These are phyloP conservation scores for Poronia punctata DNA, from an alignment of 495 filamentous ascomycete genomes.

Conservation along the genomic window DNA sequence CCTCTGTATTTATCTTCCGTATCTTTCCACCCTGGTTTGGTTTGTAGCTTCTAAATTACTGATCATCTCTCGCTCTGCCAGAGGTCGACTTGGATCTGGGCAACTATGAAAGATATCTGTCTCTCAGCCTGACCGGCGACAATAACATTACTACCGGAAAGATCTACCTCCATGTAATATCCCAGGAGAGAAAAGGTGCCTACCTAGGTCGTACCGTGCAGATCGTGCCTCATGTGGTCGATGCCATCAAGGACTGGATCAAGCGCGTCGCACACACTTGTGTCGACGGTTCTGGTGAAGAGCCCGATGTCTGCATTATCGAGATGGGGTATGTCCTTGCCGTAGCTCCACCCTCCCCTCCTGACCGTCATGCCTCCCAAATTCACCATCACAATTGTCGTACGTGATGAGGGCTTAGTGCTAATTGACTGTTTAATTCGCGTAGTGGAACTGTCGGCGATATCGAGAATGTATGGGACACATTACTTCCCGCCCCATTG, in stretches of 20 bases:
- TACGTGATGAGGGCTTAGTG: too few species aligned
- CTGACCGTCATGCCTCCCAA: too few species aligned
- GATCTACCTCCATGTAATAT: slow-evolving; percentile 82
- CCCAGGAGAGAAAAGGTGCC: slow-evolving; percentile 64
- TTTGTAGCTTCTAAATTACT: background rate
- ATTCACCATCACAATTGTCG: too few species aligned
- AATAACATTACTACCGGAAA: slow-evolving; percentile 96
- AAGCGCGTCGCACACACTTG: slow-evolving; percentile 78
- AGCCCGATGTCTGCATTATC: slow-evolving; percentile 87
- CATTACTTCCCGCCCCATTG: background rate
- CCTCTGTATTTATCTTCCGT: slow-evolving; percentile 19
- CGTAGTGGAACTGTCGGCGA: slow-evolving; percentile 53
- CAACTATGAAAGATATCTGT: slow-evolving; percentile 75
- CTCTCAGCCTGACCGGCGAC: slow-evolving; percentile 62
- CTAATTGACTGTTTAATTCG: too few species aligned
- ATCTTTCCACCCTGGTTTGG: background rate
- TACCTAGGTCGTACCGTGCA: slow-evolving; percentile 93
- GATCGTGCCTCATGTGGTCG: slow-evolving; percentile 85
- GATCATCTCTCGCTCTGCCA: slow-evolving; percentile 48
- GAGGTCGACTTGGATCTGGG: slow-evolving; percentile 91
- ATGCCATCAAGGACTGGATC: slow-evolving; percentile 90
- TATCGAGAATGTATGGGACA: slow-evolving; percentile 58
- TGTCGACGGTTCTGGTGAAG: slow-evolving; percentile 74
- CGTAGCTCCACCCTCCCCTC: background rate
- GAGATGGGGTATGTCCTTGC: slow-evolving; percentile 9